These are phyloP conservation scores for Yamadazyma pseudoaaseri DNA, from an alignment of 1,139 yeast genomes.

Conservation along the genomic window DNA sequence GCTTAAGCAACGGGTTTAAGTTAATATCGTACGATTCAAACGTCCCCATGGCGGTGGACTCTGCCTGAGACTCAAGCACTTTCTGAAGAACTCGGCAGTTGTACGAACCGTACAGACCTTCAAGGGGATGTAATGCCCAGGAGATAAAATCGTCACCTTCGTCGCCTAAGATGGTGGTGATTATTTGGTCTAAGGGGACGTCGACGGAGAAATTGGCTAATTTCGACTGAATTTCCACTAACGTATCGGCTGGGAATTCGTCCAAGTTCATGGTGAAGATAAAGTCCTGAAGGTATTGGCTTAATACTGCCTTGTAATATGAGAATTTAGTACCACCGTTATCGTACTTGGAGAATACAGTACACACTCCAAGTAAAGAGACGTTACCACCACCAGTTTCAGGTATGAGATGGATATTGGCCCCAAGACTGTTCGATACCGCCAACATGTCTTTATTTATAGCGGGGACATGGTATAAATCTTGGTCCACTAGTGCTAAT, in stretches of 20 bases:
- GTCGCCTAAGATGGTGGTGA: constrained; percentile 1
- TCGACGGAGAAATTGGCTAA: background rate
- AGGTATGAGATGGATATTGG: constrained; percentile 33
- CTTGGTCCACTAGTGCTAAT: constrained; percentile 11
- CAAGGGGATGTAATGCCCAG: background rate
- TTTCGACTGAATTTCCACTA: constrained; percentile 2
- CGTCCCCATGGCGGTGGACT: constrained; percentile 20
- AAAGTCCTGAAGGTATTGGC: constrained; percentile 30
- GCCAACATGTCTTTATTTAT: constrained; percentile 25
- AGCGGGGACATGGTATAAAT: constrained; percentile 11
- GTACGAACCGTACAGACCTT: constrained; percentile 18
- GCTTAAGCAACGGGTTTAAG: constrained; percentile 29
- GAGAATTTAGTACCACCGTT: constrained; percentile 2
- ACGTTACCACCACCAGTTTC: constrained; percentile 2
- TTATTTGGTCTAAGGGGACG: background rate
- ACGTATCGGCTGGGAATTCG: background rate
- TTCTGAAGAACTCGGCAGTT: constrained; percentile 26
- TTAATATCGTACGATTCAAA: constrained; percentile 27
- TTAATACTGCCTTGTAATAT: constrained; percentile 14
- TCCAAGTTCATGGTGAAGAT: constrained; percentile 16
- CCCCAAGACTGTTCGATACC: constrained; percentile 46
- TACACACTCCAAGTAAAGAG: constrained; percentile 9
- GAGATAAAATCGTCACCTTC: constrained; percentile 1
- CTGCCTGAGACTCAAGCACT: constrained; percentile 26
- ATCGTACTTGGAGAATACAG: constrained; percentile 1